Evolutionary conservation across 148 eudicot species (phyloP), one percentile per base, ranked within the genome.

Genomic region (Amaranthus hypochondriacus): DNA sequence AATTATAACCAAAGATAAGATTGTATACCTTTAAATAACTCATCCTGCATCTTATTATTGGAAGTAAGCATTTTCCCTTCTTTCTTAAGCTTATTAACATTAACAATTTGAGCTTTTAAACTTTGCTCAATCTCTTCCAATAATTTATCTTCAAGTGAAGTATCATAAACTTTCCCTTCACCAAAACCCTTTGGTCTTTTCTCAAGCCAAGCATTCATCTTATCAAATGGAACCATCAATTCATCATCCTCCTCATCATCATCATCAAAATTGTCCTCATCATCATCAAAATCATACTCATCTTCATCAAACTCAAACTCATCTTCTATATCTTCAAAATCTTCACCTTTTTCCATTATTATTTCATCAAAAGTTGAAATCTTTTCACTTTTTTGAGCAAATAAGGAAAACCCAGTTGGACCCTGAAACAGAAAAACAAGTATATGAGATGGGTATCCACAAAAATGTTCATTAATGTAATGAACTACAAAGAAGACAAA

Each of bases 121-220:
- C 89, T 85, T 81, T 84, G 87, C 82, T 85, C 92, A 53, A 95
- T 84, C 72, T 92, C 99, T 46, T 83, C 91, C 59, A 88, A 80
- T 76, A 95, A 73, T 65, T 87, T 87, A 69, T 95, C 94, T 83
- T 95, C 99, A 78, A 89, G 21, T 2, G 86, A 80, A 76, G 99
- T 95, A 80, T 92, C 97, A 78, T 95, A 95, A 58, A 72, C 94
- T 58, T 86, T 95, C 8, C 92, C 99, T 78, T 87, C 94, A 39
- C 97, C 99, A 81, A 95, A 92, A n/a, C 99, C 99, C 73, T 74
- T 78, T 52, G 99, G 99, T 82, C 81, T 90, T 14, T 79, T 81
- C 83, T 66, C 64, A 48, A 82, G 74, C 92, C 89, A 92, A 18
- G 81, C 72, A 73, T 87, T 84, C 88, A 90, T 86, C 73, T 77